Percentiles rank a stretch among this genome's conserved stretches.
These are phyloP conservation scores for Thermothelomyces thermophilus DNA, from an alignment of 2,329 filamentous ascomycete genomes.

Conservation along the genomic window DNA sequence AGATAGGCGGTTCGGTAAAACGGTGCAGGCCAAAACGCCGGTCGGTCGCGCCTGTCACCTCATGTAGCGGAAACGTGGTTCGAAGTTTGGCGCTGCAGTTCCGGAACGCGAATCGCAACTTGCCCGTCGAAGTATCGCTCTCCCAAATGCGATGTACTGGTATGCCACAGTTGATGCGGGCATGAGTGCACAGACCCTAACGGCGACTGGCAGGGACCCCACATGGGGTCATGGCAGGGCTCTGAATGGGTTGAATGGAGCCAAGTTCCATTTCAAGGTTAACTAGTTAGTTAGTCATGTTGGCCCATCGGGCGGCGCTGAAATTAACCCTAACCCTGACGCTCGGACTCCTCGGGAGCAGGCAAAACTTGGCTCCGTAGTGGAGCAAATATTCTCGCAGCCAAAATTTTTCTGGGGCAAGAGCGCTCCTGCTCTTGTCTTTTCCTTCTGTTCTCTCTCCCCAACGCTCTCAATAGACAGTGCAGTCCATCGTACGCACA, in stretches of 20 bases:
- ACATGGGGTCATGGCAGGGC: no score
- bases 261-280: no score
- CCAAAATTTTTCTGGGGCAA: slow-evolving; percentile 5
- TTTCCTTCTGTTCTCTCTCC: slow-evolving; percentile 34
- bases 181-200: no score
- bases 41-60: background rate
- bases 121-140: background rate
- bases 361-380: slow-evolving; percentile 21
- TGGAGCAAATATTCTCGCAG: slow-evolving; percentile 6
- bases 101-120: background rate
- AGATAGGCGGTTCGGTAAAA: background rate
- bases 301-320: no score
- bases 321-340: no score
- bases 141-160: background rate
- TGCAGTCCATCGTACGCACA: slow-evolving; percentile 64
- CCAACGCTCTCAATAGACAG: slow-evolving; percentile 79
- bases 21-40: background rate
- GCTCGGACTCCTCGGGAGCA: slow-evolving; percentile 5
- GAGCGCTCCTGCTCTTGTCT: slow-evolving; percentile 27
- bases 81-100: background rate
- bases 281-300: no score
- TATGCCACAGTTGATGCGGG: no score
- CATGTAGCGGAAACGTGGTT: background rate
- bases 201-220: no score
- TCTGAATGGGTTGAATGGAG: no score